A percentile compares a stretch with the other conserved stretches of the same genome.
These are phyloP conservation scores for Phylloporus sp. DNA, from an alignment of 1,284 basidiomycete species.

Conservation along the genomic window DNA sequence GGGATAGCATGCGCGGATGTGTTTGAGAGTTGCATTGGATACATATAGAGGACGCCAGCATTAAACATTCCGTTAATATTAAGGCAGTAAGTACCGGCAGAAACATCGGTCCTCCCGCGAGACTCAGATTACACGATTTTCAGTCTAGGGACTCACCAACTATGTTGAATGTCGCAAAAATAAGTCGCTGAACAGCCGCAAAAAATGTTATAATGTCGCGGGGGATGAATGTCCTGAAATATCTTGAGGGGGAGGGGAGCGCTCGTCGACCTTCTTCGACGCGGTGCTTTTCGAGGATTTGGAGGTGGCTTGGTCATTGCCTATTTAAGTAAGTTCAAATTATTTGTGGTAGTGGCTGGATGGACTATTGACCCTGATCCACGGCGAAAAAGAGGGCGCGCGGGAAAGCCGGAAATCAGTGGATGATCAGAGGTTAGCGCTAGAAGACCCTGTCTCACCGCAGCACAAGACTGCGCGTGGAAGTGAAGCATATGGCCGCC, in stretches of 20 bases:
- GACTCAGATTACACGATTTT: conserved; percentile 4
- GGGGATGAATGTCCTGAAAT: conserved; percentile 32
- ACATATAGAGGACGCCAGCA: not conserved
- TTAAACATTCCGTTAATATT: not conserved
- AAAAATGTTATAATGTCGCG: conserved; percentile 7
- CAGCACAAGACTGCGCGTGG: conserved; percentile 22
- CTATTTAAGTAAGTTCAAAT: conserved; percentile 11
- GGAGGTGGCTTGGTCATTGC: conserved; percentile 16
- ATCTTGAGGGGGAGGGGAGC: conserved; percentile 21
- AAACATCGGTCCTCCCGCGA: conserved; percentile 21
- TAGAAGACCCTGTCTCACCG: conserved; percentile 6
- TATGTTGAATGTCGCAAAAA: not conserved
- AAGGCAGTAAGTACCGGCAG: too few species aligned
- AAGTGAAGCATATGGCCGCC: conserved; percentile 29
- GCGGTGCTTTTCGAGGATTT: conserved; percentile 38
- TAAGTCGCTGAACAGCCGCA: conserved; percentile 13
- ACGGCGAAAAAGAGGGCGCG: conserved; percentile 29
- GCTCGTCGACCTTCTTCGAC: conserved; percentile 28
- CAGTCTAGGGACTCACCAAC: not conserved
- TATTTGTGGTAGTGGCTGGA: too few species aligned
- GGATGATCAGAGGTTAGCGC: conserved; percentile 7
- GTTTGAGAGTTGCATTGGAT: not conserved
- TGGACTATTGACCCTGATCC: conserved; percentile 35
- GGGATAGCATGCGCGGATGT: conserved; percentile 1
- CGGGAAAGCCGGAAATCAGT: conserved; percentile 34